A percentile compares a stretch with the other conserved stretches of the same genome.
These are phyloP conservation scores for Claviceps arundinis DNA, from an alignment of 2,329 filamentous ascomycete genomes.

Conservation along the genomic window DNA sequence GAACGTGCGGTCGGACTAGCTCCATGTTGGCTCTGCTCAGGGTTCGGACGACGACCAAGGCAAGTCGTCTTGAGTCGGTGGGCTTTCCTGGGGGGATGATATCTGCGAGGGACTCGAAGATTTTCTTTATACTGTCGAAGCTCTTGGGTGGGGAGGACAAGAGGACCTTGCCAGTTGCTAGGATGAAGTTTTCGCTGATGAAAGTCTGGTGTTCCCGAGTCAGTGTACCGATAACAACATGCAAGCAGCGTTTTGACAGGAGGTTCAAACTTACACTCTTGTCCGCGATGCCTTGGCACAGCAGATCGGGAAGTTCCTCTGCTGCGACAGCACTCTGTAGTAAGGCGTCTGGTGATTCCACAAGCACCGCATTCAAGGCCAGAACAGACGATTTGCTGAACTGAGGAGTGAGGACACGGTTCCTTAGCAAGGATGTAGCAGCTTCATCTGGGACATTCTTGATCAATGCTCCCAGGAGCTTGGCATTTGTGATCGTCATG, in stretches of 20 bases:
- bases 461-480: conserved; percentile 76
- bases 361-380: conserved; percentile 75
- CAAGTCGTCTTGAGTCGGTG: conserved; percentile 70
- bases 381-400: conserved; percentile 70
- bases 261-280: conserved; percentile 47
- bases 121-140: conserved; percentile 63
- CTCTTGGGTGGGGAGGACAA: conserved; percentile 53
- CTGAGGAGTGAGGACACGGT: conserved; percentile 64
- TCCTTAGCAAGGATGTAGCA: conserved; percentile 46
- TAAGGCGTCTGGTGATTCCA: conserved; percentile 63
- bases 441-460: conserved; percentile 69
- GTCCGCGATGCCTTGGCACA: conserved; percentile 66
- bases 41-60: conserved; percentile 79
- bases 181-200: conserved; percentile 75
- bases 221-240: not conserved
- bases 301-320: conserved; percentile 62
- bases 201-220: conserved; percentile 41
- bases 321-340: conserved; percentile 46
- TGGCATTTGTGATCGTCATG: conserved; percentile 83
- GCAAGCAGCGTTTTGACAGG: no score
- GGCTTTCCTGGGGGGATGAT: conserved; percentile 67
- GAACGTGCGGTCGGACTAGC: conserved; percentile 67
- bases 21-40: conserved; percentile 68
- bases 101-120: conserved; percentile 66
- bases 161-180: conserved; percentile 84